Evolutionary conservation across 331 rosid genomes (phyloP).

Genomic region (Acacia pycnantha): DNA sequence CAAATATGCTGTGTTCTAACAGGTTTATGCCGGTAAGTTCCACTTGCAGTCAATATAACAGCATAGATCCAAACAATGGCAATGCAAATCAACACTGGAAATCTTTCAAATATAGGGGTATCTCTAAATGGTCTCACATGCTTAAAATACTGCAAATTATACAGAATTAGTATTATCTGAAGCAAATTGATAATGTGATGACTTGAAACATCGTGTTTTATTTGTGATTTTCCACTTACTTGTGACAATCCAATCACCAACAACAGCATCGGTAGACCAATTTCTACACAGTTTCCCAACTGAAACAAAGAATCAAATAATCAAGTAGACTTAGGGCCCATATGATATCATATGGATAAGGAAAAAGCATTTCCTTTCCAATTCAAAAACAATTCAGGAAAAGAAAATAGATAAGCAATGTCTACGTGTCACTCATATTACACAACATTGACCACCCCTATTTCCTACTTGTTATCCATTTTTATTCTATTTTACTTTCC

Average conservation of each 20-base stretch:
- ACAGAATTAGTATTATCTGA: slow-evolving; percentile 1
- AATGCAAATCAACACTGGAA: slow-evolving; percentile 62
- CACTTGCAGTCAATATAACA: slow-evolving; percentile 64
- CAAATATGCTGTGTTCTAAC: slow-evolving; percentile 53
- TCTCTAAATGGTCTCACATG: slow-evolving; percentile 66
- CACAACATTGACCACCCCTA: too few species aligned
- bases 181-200: neutral
- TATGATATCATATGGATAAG: too few species aligned
- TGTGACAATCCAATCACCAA: slow-evolving; percentile 83
- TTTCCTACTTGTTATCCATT: too few species aligned
- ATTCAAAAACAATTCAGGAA: too few species aligned
- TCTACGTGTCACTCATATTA: too few species aligned
- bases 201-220: slow-evolving; percentile 15
- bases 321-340: neutral
- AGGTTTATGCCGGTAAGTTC: slow-evolving; percentile 51
- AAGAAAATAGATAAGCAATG: too few species aligned
- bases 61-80: slow-evolving; percentile 64
- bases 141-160: slow-evolving; percentile 81
- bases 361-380: too few species aligned
- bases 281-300: slow-evolving; percentile 93
- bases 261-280: slow-evolving; percentile 85
- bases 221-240: slow-evolving; percentile 74
- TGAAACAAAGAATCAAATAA: slow-evolving; percentile 42
- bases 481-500: too few species aligned
- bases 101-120: slow-evolving; percentile 61